phyloP scores from a whole-genome alignment of 2,329 filamentous ascomycete genomes.

The Fusarium oxysporum region DNA sequence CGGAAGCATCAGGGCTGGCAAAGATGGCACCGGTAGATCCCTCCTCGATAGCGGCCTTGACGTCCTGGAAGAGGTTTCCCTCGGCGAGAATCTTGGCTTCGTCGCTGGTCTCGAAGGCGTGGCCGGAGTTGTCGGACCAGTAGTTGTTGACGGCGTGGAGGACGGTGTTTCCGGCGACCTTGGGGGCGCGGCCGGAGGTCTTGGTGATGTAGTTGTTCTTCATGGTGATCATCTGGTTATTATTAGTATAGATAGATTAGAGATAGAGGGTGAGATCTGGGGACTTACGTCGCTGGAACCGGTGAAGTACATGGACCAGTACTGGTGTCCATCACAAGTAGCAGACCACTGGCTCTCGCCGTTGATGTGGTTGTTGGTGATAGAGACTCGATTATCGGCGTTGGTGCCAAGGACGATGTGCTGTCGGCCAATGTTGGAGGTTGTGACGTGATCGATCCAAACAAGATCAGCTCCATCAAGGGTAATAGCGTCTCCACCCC shows the following conservation, averaged over 20 bases:
- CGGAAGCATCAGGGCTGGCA: slow-evolving; percentile 45
- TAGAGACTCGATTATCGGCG: slow-evolving; percentile 66
- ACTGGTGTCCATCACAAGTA: slow-evolving; percentile 68
- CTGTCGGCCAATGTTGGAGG: slow-evolving; percentile 68
- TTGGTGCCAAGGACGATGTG: slow-evolving; percentile 68
- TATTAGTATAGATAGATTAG: neutral
- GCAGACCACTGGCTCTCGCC: slow-evolving; percentile 66
- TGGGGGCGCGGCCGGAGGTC: slow-evolving; percentile 67
- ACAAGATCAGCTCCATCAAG: slow-evolving; percentile 58
- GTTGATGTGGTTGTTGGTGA: slow-evolving; percentile 68
- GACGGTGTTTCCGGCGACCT: slow-evolving; percentile 66
- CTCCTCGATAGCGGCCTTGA: slow-evolving; percentile 55
- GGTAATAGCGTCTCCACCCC: slow-evolving; percentile 69
- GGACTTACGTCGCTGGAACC: slow-evolving; percentile 59
- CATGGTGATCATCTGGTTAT: slow-evolving; percentile 58
- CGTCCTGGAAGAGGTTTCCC: slow-evolving; percentile 69
- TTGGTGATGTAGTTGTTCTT: slow-evolving; percentile 72
- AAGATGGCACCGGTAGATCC: slow-evolving; percentile 50
- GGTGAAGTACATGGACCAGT: slow-evolving; percentile 69
- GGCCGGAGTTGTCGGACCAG: slow-evolving; percentile 65
- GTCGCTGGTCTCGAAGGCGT: slow-evolving; percentile 65
- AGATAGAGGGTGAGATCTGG: rapidly evolving
- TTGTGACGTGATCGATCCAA: slow-evolving; percentile 67
- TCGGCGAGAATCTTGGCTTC: slow-evolving; percentile 62
- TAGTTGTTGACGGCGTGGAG: slow-evolving; percentile 73